Evolutionary conservation across 148 eudicot species (phyloP).

Genomic region (Oxyria digyna): DNA sequence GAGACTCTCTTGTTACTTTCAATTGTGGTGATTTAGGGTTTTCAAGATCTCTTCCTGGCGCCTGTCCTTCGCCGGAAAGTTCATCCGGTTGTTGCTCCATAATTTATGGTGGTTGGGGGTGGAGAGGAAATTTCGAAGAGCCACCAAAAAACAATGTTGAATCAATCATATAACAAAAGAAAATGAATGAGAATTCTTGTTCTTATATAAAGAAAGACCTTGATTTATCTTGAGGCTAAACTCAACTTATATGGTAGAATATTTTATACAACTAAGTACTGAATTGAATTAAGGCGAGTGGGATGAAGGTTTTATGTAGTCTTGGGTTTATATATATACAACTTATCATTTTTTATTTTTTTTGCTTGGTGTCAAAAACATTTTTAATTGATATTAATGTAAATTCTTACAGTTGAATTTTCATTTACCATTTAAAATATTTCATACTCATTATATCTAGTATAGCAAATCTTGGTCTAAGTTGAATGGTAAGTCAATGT

Average conservation of each 20-base stretch:
- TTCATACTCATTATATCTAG: background rate
- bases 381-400: background rate
- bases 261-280: slow-evolving; percentile 1
- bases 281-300: background rate
- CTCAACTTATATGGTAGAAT: background rate
- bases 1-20: background rate
- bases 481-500: background rate
- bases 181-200: background rate
- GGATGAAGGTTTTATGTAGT: background rate
- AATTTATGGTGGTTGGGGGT: background rate
- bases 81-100: background rate
- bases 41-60: background rate
- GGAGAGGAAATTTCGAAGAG: no score
- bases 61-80: background rate
- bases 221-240: background rate
- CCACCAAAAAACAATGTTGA: no score
- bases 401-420: background rate
- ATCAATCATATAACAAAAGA: background rate
- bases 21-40: background rate
- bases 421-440: background rate
- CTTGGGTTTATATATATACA: background rate
- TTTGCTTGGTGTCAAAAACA: background rate
- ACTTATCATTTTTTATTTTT: background rate
- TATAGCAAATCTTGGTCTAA: background rate
- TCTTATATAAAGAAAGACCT: background rate